Percentiles rank a stretch among this genome's conserved stretches.
phyloP scores from a whole-genome alignment of 495 filamentous ascomycete genomes.

The Hyaloscypha hepaticicola region DNA sequence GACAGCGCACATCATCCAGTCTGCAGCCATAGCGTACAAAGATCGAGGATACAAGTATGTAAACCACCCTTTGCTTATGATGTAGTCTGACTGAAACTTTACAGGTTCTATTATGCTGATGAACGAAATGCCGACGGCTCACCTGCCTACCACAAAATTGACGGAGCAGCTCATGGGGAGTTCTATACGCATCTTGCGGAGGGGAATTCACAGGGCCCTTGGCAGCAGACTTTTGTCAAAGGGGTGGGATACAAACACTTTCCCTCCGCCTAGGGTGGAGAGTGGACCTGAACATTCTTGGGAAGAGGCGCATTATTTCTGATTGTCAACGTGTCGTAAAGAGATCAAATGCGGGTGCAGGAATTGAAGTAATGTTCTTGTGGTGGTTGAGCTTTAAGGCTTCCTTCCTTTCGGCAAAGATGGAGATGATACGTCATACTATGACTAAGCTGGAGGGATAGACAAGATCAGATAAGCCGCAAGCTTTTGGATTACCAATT shows the following conservation, averaged over 20 bases:
- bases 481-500: constrained; percentile 28
- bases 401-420: constrained; percentile 27
- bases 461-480: constrained; percentile 26
- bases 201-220: constrained; percentile 30
- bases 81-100: constrained; percentile 22
- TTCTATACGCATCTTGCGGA: constrained; percentile 6
- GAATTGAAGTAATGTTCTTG: constrained; percentile 28
- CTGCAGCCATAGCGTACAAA: constrained; percentile 40
- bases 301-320: constrained; percentile 27
- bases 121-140: constrained; percentile 4
- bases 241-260: constrained; percentile 22
- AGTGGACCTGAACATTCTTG: constrained; percentile 26
- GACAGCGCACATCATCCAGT: constrained; percentile 44
- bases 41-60: constrained; percentile 44
- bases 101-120: constrained; percentile 21
- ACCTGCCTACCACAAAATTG: neutral
- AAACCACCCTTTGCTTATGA: constrained; percentile 14
- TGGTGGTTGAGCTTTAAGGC: constrained; percentile 26
- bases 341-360: constrained; percentile 25
- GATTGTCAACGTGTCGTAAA: constrained; percentile 26
- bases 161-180: constrained; percentile 9
- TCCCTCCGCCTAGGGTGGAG: constrained; percentile 25
- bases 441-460: constrained; percentile 27
- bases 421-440: constrained; percentile 23
- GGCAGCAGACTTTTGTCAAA: constrained; percentile 15